Evolutionary conservation across 225 moss, liverwort and hornwort species (phyloP), one percentile per base, ranked within the genome.

Genomic region (Physcomitrellopsis africana): DNA sequence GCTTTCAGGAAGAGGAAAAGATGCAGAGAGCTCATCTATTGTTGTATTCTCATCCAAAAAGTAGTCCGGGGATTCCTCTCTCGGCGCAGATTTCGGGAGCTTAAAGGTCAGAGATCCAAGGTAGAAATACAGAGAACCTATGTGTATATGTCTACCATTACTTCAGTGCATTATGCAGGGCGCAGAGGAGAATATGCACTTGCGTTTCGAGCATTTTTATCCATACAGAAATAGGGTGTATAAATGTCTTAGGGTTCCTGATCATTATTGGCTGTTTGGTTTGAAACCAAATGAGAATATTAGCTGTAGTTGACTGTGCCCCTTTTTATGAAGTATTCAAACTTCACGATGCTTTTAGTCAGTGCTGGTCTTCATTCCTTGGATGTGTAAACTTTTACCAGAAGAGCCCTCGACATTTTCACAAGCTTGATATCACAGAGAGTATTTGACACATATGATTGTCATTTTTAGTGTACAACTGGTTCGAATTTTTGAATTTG

Each of bases 51-150:
- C 9, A 87, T 84, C 29, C 82, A 87, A 77, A 82, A 69, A 72
- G 16, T 67, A 0, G 29, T 82, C 0, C 74, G 75, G 15, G 80
- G 84, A 45, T 77, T 74, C 11, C 19, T 80, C 0, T 44, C 77
- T 77, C 75, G 80, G 0, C 65, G 0, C 1, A 84, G 19, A 69
- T 14, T 77, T 45, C 52, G 69, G 23, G 17, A 82, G 24, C 22
- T 85, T 49, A 82, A 80, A 84, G 24, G 11, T 72, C 80, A 72
- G 0, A 80, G 70, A 75, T 66, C 8, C 24, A 82, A 87, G 87
- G 87, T 87, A 85, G 65, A 67, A 46, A 53, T 77, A 37, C 5
- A 11, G 17, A 64, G 0, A 0, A 37, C 26, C 0, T 51, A 0
- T 14, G 14, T 41, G 17, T n/a, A 51, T 22, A 14, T 65, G 37